Conservation (phyloP, 352 stramenopile species). For the Globisporangium camurandrum region DNA sequence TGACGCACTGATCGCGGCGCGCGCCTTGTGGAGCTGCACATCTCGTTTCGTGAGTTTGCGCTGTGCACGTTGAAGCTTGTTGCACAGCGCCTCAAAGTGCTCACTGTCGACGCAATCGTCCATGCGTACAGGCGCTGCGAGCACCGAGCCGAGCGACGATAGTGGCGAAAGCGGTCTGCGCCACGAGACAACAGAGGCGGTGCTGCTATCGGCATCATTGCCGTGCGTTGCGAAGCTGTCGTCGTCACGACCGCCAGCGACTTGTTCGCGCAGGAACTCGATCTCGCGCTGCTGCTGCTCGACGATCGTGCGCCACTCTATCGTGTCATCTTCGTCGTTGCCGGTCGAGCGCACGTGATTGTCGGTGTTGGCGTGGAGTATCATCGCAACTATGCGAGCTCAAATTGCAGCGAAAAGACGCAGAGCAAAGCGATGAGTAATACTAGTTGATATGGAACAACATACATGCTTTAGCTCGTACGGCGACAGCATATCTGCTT, state of each 20-base stretch:
- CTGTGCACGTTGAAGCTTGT: conserved; percentile 29
- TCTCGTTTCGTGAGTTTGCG: conserved; percentile 22
- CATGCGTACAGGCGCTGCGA: conserved; percentile 11
- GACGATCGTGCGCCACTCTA: conserved; percentile 32
- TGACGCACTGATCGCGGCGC: conserved; percentile 17
- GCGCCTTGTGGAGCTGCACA: conserved; percentile 24
- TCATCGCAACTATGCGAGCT: no score
- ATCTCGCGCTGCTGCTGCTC: conserved; percentile 46
- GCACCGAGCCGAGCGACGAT: conserved; percentile 19
- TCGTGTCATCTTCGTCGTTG: neutral
- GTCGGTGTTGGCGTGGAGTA: no score
- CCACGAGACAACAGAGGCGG: conserved; percentile 2
- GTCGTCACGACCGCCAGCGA: neutral
- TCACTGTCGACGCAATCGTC: conserved; percentile 27
- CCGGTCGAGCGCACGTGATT: no score
- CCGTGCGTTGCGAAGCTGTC: neutral
- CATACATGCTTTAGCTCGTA: no score
- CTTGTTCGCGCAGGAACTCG: conserved; percentile 20
- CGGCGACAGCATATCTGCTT: no score
- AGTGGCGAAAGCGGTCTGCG: conserved; percentile 7
- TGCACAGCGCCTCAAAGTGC: conserved; percentile 35
- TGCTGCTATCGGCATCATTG: neutral
- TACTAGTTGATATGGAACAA: no score
- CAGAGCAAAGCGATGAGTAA: no score
- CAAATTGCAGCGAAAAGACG: no score